Percentiles rank a stretch among this genome's conserved stretches.
These are phyloP conservation scores for Psilocybe azurescens DNA, from an alignment of 768 basidiomycete genomes.

Conservation along the genomic window DNA sequence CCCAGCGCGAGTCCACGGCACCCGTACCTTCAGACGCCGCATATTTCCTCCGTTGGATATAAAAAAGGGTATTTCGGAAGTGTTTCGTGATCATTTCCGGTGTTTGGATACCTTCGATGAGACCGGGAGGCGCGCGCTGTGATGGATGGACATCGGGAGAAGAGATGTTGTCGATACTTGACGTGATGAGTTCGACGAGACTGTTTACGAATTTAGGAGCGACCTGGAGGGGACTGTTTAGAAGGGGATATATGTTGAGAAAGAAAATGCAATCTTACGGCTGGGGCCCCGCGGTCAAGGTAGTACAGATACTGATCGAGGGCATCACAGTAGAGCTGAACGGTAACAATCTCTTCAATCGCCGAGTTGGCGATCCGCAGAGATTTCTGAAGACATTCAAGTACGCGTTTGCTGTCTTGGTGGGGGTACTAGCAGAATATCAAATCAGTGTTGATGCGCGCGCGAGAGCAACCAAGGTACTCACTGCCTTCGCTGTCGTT, in stretches of 20 bases:
- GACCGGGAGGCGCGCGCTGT: slow-evolving; percentile 84
- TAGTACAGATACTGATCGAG: slow-evolving; percentile 97
- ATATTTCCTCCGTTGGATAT: slow-evolving; percentile 81
- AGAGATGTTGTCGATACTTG: slow-evolving; percentile 90
- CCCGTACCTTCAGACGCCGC: slow-evolving; percentile 43
- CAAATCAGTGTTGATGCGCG: not conserved
- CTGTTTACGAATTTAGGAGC: slow-evolving; percentile 97
- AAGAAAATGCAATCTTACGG: slow-evolving; percentile 54
- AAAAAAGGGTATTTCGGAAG: slow-evolving; percentile 87
- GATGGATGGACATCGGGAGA: slow-evolving; percentile 89
- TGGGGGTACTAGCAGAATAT: slow-evolving; percentile 66
- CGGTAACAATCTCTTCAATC: slow-evolving; percentile 95
- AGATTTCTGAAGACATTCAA: slow-evolving; percentile 97
- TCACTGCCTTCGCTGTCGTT: slow-evolving; percentile 41
- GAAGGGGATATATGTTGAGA: not conserved
- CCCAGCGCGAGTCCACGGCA: slow-evolving; percentile 67
- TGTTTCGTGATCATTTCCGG: slow-evolving; percentile 95
- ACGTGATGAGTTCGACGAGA: slow-evolving; percentile 93
- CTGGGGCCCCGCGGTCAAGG: slow-evolving; percentile 90
- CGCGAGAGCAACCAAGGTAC: slow-evolving; percentile 31
- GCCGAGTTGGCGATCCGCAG: slow-evolving; percentile 95
- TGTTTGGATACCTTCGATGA: slow-evolving; percentile 91
- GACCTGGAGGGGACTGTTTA: slow-evolving; percentile 51
- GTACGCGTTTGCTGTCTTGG: slow-evolving; percentile 95
- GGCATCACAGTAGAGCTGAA: slow-evolving; percentile 95